Evolutionary conservation across 495 filamentous ascomycete genomes (phyloP), one percentile per base, ranked within the genome.

Genomic region (Margaritispora aquatica): DNA sequence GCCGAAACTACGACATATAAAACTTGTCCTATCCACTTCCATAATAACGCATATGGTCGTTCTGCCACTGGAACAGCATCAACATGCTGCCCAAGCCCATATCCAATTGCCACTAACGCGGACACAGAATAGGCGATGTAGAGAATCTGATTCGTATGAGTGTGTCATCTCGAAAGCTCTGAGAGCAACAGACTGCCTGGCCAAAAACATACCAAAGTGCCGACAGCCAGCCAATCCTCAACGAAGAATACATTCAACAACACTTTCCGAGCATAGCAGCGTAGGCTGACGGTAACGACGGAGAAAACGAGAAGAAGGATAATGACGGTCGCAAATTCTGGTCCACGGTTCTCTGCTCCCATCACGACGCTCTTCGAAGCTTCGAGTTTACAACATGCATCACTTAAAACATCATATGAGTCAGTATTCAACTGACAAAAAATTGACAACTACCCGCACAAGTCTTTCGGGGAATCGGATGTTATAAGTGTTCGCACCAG

Each of bases 191-290:
- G 17, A 44, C 29, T 34, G 29, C 29, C 5, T 3, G 38, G 17
- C 2, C 15, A n/a, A 41, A 27, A 22, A 29, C 57, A 31, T 50
- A 65, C 63, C 26, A 58, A 27, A 55, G 54, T 19, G 27, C 26
- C 20, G 20, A 61, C 38, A 29, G 58, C 58, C 21, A 65, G 54
- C 53, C 49, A 61, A 46, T 65, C 63, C n/a, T 65, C 58, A n/a
- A 50, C 19, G 0, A 58, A 55, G 46, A 65, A 58, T 19, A 15
- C 26, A 11, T 61, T 61, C 10, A 54, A 55, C n/a, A 65, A 26
- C 7, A 57, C 20, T 11, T 27, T 38, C 29, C 58, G 53, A 19
- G 54, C 54, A 46, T 54, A 61, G 31, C 48, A 51, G 17, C 63
- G 26, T 54, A 65, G 27, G 22, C 36, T 26, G 19, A 58, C 58